Percentiles rank a stretch among this genome's conserved stretches.
phyloP scores from a whole-genome alignment of 352 stramenopile species.

The Globisporangium yorkense region DNA sequence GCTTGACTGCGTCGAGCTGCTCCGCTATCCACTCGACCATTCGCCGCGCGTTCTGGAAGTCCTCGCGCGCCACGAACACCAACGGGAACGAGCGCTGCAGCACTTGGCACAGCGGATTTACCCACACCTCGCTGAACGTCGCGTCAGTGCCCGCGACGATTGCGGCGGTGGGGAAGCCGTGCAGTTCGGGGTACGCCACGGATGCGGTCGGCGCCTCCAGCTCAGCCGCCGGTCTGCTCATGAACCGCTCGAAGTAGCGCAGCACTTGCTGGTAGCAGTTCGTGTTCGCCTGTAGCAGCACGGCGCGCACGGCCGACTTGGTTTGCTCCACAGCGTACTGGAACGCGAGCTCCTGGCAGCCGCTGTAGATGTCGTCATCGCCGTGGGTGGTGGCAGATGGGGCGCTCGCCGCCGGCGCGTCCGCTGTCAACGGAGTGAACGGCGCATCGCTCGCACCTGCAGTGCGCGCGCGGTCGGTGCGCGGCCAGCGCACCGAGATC shows the following conservation, averaged over 20 bases:
- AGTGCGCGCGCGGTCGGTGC: not conserved
- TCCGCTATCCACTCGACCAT: constrained; percentile 67
- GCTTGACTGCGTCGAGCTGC: constrained; percentile 36
- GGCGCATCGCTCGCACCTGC: not conserved
- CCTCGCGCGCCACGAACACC: constrained; percentile 43
- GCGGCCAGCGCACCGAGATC: constrained; percentile 44
- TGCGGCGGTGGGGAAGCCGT: constrained; percentile 49
- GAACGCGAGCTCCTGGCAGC: constrained; percentile 61
- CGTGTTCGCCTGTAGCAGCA: constrained; percentile 61
- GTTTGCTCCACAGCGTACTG: constrained; percentile 56
- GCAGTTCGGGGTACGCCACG: constrained; percentile 35
- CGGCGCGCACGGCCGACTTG: constrained; percentile 38
- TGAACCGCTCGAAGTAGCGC: constrained; percentile 55
- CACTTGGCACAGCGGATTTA: constrained; percentile 55
- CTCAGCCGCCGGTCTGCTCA: constrained; percentile 6
- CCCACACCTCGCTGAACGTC: constrained; percentile 73
- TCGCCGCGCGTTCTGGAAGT: constrained; percentile 45
- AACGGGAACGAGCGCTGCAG: constrained; percentile 69
- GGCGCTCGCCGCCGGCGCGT: not conserved
- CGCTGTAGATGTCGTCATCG: constrained; percentile 35
- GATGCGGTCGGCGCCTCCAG: constrained; percentile 1
- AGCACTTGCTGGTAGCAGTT: constrained; percentile 62
- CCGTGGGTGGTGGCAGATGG: not conserved
- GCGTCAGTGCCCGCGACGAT: constrained; percentile 68
- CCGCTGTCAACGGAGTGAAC: not conserved